Base-by-base conservation (phyloP, 768 basidiomycete genomes). In the Amyloporia xantha region DNA sequence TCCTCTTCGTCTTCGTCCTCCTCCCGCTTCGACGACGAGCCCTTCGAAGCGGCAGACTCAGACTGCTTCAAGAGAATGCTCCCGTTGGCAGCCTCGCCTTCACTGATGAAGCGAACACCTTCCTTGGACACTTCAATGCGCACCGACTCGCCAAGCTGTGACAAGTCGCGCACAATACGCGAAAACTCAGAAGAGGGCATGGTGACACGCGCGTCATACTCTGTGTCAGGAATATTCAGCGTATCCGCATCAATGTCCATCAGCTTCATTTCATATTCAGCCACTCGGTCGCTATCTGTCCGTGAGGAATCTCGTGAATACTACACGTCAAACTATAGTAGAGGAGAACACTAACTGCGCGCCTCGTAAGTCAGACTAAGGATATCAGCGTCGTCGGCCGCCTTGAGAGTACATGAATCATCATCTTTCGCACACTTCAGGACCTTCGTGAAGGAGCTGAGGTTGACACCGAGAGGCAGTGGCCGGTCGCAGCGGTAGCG, bases 181-280 rank as follows among this genome's bases (percentile, higher is more conserved):
- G 82, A 69, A 62, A 99, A 98, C 65, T 99, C 96, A 28, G 73
- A 51, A 0, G 92, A 79, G 6, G 88, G 78, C 81, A 99, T 83
- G 17, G 84, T 83, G 41, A 98, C 83, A 48, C 86, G 84, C 2
- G 91, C 91, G 59, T 98, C 95, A 67, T 98, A 99, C 43, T 94
- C 87, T 2, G 96, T 99, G 55, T 97, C 94, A 13, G 96, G 96
- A 61, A 98, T 98, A 41, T 86, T 86, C 44, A 98, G 85, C 39
- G 81, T 84, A 68, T 99, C 96, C 20, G 90, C 74, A 66, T 99
- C 95, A 62, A 99, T 99, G 61, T 98, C 95, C 95, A 99, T 97
- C 46, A 98, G 81, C 67, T 98, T 98, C 86, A 99, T 91, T 59
- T 96, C 93, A 70, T 99, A 99, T 64, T 97, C 91, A 21, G 93